Evolutionary conservation across 192 early-diverging fungal genomes (phyloP), one percentile per base, ranked within the genome.

Genomic region (Kickxella alabastrina): DNA sequence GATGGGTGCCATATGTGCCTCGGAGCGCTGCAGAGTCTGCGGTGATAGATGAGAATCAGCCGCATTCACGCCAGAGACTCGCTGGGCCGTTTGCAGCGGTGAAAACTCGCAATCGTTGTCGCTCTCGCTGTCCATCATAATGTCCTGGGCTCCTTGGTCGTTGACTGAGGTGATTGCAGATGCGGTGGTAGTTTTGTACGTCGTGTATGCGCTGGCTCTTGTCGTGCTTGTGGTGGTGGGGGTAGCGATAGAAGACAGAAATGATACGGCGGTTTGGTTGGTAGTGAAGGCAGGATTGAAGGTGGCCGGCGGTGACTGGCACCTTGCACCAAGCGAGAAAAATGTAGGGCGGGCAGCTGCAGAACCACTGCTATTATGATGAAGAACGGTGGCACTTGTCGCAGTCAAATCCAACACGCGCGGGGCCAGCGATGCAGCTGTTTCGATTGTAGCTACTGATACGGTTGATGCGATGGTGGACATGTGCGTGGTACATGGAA

Each of bases 1-100:
- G 24, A 71, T 71, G 29, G 68, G 61, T 23, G 47, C 57, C 8
- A 59, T 49, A 3, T 64, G 61, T 18, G 49, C 48, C 9, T 57
- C 56, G 0, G 62, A 56, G 21, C 54, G 32, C 10, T 57, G 44
- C 36, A 47, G 56, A 3, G 45, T 14, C 23, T 54, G 64, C 15
- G 49, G 32, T 23, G 47, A 49, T 12, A 34, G 47, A 25, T 49
- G 32, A 18, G 34, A n/a, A 4, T 25, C 27, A 23, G 32, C 10
- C 8, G 47, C 18, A 10, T 24, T n/a, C 17, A 28, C 19, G 3
- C 34, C 47, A 8, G 47, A 32, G 26, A 49, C 47, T 18, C 21
- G 47, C 29, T 49, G 47, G 6, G 47, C 47, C 4, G 26, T 8
- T 28, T 49, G 47, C 5, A 49, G 10, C 23, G 47, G 47, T 18